phyloP scores from a whole-genome alignment of 2,329 filamentous ascomycete genomes.

The Amylocarpus encephaloides region DNA sequence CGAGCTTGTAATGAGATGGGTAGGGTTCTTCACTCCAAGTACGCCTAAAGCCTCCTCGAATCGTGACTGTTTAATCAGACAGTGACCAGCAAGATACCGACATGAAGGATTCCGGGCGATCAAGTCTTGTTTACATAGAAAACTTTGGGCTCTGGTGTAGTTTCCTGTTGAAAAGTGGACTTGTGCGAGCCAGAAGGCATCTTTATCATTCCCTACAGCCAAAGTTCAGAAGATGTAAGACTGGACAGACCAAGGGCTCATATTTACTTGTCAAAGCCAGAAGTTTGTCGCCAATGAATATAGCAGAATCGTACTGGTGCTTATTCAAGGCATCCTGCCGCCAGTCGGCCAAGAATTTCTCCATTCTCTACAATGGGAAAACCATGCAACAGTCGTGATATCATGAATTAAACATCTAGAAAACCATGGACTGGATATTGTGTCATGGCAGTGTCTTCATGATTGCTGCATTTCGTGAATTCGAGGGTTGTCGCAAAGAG shows the following conservation, averaged over 20 bases:
- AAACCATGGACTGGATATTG: too few relatives aligned
- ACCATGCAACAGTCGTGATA: too few relatives aligned
- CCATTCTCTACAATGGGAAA: conserved; percentile 50
- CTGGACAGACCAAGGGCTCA: neutral
- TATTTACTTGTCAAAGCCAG: conserved; percentile 80
- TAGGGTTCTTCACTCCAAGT: conserved; percentile 90
- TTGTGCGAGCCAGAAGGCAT: conserved; percentile 97
- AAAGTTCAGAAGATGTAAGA: neutral
- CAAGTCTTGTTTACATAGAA: conserved; percentile 79
- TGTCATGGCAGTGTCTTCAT: too few relatives aligned
- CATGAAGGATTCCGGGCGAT: conserved; percentile 77
- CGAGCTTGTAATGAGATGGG: conserved; percentile 68
- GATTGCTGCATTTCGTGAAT: too few relatives aligned
- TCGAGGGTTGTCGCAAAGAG: too few relatives aligned
- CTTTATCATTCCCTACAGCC: conserved; percentile 75
- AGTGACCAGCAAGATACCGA: conserved; percentile 88
- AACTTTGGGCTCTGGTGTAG: conserved; percentile 83
- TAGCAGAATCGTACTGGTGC: conserved; percentile 92
- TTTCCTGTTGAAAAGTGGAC: conserved; percentile 94
- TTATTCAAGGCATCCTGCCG: conserved; percentile 92
- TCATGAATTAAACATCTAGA: too few relatives aligned
- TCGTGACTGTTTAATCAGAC: conserved; percentile 84
- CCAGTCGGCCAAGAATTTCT: conserved; percentile 90
- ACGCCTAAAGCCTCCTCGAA: conserved; percentile 83
- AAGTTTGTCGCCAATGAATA: conserved; percentile 96